Base-by-base conservation (phyloP, 805 yeast species). In the Lachancea quebecensis region DNA sequence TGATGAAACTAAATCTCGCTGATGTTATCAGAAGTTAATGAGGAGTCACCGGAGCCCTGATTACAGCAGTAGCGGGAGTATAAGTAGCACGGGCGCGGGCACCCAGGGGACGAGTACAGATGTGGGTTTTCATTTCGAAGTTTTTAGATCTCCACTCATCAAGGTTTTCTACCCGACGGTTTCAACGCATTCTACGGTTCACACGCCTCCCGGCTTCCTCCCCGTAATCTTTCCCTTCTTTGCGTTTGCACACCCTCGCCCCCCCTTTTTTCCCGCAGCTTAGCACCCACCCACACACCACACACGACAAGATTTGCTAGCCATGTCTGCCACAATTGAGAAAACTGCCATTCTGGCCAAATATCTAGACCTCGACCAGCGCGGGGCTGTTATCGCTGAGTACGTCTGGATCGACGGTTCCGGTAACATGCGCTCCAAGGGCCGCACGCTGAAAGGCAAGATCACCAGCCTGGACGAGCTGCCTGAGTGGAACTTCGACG, bases 401-500 rank as follows among this genome's bases (percentile, higher is more conserved):
- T 93, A 93, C 74, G 82, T 93, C 68, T 93, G 99, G 99, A 84
- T 93, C 57, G 99, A 93, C 67, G 86, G 95, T 57, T 77, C 84
- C 54, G 95, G 95, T 65, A 78, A 81, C 62, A 68, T 89, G 60
- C 86, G 99, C 74, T 87, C 97, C 50, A 93, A 93, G 75, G 89
- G 96, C 72, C 85, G 82, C 71, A 93, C 99, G 47, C 73, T 93
- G 55, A 62, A 60, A 60, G 78, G 80, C 70, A 75, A 71, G 62
- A 84, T 93, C 45, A 63, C 78, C 38, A 73, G 84, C 32, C 72
- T 88, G 44, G 91, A 85, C 51, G 95, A 93, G 64, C 77, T 93
- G 59, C 97, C 98, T 56, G 96, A 91, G 72, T 93, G 99, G 99
- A 93, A 93, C 78, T 93, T 93, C 62, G 99, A 93, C 69, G 99